Percentiles rank a stretch among this genome's conserved stretches.
Evolutionary conservation across 2,329 filamentous ascomycete genomes (phyloP).

Genomic region (Ophiostoma montium): DNA sequence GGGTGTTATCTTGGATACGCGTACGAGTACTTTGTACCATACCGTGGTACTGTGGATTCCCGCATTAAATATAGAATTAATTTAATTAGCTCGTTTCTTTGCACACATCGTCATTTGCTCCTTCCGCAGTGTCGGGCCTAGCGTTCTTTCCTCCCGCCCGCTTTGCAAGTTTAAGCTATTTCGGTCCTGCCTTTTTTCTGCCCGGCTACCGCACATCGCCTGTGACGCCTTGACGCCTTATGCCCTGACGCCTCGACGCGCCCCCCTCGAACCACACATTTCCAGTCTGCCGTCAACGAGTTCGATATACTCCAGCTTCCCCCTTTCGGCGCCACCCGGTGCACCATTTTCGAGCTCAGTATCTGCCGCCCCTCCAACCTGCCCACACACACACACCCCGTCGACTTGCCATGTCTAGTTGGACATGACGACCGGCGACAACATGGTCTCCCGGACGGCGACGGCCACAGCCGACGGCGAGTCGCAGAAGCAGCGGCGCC

Average conservation of each 20-base stretch:
- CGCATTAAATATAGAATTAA: not conserved
- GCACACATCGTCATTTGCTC: conserved; percentile 7
- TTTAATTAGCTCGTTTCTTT: not conserved
- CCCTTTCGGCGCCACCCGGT: not conserved
- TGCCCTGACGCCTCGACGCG: no score
- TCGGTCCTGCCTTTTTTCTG: conserved; percentile 5
- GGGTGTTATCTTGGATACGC: no score
- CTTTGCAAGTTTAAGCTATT: not conserved
- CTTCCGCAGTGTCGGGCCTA: not conserved
- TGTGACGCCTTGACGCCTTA: no score
- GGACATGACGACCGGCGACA: conserved; percentile 11
- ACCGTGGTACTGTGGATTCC: not conserved
- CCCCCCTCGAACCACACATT: no score
- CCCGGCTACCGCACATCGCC: no score
- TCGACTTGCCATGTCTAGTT: conserved; percentile 7
- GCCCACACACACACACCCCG: not conserved
- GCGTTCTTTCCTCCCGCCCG: conserved; percentile 5
- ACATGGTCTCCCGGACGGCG: conserved; percentile 1
- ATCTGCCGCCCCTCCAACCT: not conserved
- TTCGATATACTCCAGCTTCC: no score
- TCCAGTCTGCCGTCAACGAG: no score
- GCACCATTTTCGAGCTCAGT: not conserved
- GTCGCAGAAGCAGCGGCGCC: conserved; percentile 64
- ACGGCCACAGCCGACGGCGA: conserved; percentile 21
- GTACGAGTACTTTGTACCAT: not conserved